Base-by-base conservation (phyloP, 441 rosid species). In the Bocquillonia castaneifolia region DNA sequence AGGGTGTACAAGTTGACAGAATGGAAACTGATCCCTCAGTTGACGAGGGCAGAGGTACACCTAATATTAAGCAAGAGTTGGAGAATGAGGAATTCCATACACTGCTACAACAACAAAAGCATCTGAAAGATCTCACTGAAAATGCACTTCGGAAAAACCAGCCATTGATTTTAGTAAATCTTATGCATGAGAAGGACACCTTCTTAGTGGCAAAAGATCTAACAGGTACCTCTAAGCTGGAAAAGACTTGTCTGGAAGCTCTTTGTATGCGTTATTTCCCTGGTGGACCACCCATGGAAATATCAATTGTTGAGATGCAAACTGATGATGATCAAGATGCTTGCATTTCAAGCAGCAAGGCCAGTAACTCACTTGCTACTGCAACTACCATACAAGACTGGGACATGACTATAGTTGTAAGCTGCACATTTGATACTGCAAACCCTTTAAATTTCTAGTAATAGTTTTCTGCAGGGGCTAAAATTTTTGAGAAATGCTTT, bases 1-100 rank as follows among this genome's bases (percentile, higher is more conserved):
- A 91, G 97, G 96, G 97, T 23, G 91, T 85, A 32, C 83, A 87
- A 76, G 85, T 85, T 59, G 93, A 93, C 64, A 78, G 86, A 71
- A 84, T 84, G 91, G 89, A 83, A 40, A 76, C 76, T 76, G 93
- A 89, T 77, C 29, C 22, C 36, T 55, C 81, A 10, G 80, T 58
- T 28, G 84, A 70, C 61, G 88, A 83, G 64, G 75, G 60, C 37
- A 74, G 34, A 56, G 75, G 78, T 74, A 77, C 82, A 32, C 57
- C 80, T 53, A 60, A 72, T 44, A 74, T 76, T 71, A 75, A 72
- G 69, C 81, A 76, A 73, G 91, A 82, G 45, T 56, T 65, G 6
- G 83, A 82, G 69, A 83, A 71, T 68, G 87, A 70, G 74, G 93
- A 84, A 72, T 83, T 86, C 42, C 66, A 68, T 31, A 63, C 66